Evolutionary conservation across 1,284 basidiomycete genomes (phyloP), one percentile per base, ranked within the genome.

Genomic region (Flammula alnicola): DNA sequence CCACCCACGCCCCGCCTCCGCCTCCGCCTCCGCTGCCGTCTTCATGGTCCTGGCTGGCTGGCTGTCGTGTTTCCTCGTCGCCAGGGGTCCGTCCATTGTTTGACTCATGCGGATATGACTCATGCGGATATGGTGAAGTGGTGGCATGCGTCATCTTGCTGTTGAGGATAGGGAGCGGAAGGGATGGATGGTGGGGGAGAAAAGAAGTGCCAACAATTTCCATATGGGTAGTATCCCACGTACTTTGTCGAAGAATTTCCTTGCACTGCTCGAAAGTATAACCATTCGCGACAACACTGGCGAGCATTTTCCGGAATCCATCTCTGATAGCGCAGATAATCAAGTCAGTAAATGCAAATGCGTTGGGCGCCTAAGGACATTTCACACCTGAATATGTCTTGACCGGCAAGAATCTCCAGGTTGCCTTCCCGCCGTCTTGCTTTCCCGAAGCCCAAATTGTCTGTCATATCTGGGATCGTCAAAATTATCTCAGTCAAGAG

Each of bases 191-290:
- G n/a, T n/a, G n/a, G n/a, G n/a, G n/a, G n/a, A n/a, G n/a, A n/a
- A n/a, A 8, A 16, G 16, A 6, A 3, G 12, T 25, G 23, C 22
- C 35, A 14, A 31, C 19, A n/a, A 37, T 16, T n/a, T 20, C 29
- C 17, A 22, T 10, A 16, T 43, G 31, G 14, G 49, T 35, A 49
- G 39, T 22, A 23, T 8, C 22, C 10, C 29, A 61, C 64, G 16
- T 47, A 79, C 80, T 69, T 59, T 76, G 64, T 47, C 71, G 64
- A 58, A 85, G 68, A 54, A 86, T 78, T 55, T 87, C 76, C 66
- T 86, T 87, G 70, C 91, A 94, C 51, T 91, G 81, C n/a, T 91
- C 84, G 58, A 93, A 93, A 1, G 81, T 79, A 63, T 80, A 82
- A 17, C 83, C 83, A 38, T 84, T 85, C 23, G 69, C 76, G 5